phyloP scores from a whole-genome alignment of 495 filamentous ascomycete species.

The Jackrogersella minutella region DNA sequence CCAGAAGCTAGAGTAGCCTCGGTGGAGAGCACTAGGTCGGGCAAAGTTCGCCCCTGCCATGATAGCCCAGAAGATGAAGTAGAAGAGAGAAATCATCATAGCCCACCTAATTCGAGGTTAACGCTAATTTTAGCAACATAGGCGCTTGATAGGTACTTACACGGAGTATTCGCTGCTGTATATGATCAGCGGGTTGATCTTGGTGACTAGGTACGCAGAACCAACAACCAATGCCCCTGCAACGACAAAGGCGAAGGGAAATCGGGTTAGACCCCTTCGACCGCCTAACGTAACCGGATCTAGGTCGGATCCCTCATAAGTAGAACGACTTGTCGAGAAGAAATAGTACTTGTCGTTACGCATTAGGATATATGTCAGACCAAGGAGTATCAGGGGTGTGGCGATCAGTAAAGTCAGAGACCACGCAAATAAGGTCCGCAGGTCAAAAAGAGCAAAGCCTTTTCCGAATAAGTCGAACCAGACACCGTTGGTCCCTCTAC shows the following conservation, averaged over 20 bases:
- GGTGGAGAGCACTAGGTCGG: slow-evolving; percentile 85
- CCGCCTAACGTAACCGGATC: slow-evolving; percentile 73
- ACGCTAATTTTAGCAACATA: not conserved
- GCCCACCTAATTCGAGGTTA: slow-evolving; percentile 62
- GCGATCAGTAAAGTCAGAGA: slow-evolving; percentile 83
- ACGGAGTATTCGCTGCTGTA: slow-evolving; percentile 88
- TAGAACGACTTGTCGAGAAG: slow-evolving; percentile 63
- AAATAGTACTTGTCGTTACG: slow-evolving; percentile 85
- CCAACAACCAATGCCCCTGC: slow-evolving; percentile 75
- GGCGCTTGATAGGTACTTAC: slow-evolving; percentile 49
- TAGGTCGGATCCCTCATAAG: slow-evolving; percentile 65
- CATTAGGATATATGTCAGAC: slow-evolving; percentile 71
- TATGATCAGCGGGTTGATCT: slow-evolving; percentile 85
- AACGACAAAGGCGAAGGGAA: slow-evolving; percentile 76
- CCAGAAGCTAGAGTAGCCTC: slow-evolving; percentile 84
- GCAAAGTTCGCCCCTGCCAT: slow-evolving; percentile 81
- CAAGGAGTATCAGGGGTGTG: slow-evolving; percentile 73
- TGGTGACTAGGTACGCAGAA: slow-evolving; percentile 76
- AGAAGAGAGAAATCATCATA: slow-evolving; percentile 85
- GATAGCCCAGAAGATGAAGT: slow-evolving; percentile 83
- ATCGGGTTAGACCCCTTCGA: slow-evolving; percentile 82
- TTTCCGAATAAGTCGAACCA: slow-evolving; percentile 96
- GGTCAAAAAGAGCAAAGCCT: slow-evolving; percentile 76
- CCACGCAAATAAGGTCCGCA: slow-evolving; percentile 86
- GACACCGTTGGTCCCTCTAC: slow-evolving; percentile 74